phyloP scores from a whole-genome alignment of 495 filamentous ascomycete species.

The Sordaria brevicollis region DNA sequence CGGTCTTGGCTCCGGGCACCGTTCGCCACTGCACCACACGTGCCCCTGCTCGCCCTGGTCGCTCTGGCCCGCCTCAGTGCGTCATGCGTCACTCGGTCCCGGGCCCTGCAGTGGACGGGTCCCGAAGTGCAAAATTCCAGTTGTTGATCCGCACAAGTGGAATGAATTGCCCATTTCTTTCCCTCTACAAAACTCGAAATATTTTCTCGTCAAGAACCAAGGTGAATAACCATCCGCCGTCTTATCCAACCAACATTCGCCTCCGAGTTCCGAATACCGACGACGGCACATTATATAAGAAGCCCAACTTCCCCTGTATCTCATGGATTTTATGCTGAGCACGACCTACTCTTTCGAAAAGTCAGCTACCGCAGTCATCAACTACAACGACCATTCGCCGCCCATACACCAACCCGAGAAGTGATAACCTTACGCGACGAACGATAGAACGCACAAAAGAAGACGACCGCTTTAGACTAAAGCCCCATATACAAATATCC shows the following conservation, averaged over 20 bases:
- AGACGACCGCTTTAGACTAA: constrained; percentile 4
- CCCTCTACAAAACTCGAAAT: background rate
- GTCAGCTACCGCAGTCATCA: background rate
- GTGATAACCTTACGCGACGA: background rate
- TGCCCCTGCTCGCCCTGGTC: background rate
- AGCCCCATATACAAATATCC: background rate
- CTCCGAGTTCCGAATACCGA: background rate
- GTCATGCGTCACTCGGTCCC: background rate
- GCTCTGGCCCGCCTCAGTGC: background rate
- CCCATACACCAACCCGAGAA: constrained; percentile 7
- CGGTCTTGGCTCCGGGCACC: background rate
- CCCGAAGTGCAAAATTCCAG: background rate
- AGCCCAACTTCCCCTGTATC: background rate
- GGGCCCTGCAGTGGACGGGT: background rate
- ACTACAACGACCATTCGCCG: constrained; percentile 8
- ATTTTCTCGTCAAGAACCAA: background rate
- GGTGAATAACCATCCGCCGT: background rate
- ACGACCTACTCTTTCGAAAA: background rate
- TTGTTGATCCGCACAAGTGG: background rate
- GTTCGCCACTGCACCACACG: background rate
- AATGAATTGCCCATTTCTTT: background rate
- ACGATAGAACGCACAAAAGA: constrained; percentile 1
- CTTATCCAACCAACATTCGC: background rate
- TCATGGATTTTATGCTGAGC: constrained; percentile 15
- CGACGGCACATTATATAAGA: background rate